Percentiles rank a stretch among this genome's conserved stretches.
phyloP scores from a whole-genome alignment of 2,329 filamentous ascomycete genomes.

The Tolypocladium tropicale region DNA sequence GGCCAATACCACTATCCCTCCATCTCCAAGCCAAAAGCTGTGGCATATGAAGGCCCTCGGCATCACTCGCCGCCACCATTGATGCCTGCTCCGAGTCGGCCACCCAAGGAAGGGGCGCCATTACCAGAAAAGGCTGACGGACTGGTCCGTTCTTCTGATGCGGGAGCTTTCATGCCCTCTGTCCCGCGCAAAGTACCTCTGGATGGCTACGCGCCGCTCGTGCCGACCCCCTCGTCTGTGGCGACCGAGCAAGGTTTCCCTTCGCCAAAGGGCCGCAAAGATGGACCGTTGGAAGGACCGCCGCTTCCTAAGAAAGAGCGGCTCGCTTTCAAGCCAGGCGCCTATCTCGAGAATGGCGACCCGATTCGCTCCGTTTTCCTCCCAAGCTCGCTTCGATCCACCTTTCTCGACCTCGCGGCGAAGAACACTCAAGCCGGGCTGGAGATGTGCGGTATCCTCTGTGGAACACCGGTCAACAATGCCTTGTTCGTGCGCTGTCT shows the following conservation, averaged over 20 bases:
- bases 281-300: constrained; percentile 7
- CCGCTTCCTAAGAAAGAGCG: constrained; percentile 37
- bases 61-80: constrained; percentile 8
- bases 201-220: constrained; percentile 11
- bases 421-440: constrained; percentile 72
- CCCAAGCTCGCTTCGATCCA: constrained; percentile 59
- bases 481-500: constrained; percentile 84
- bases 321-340: constrained; percentile 63
- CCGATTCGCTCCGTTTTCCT: constrained; percentile 84
- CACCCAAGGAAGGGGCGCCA: constrained; percentile 17
- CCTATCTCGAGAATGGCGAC: constrained; percentile 81
- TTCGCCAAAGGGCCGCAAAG: constrained; percentile 17
- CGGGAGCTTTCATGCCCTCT: constrained; percentile 6
- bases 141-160: background rate
- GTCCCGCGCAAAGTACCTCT: constrained; percentile 19
- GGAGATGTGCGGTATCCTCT: constrained; percentile 92
- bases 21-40: constrained; percentile 39
- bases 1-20: constrained; percentile 45
- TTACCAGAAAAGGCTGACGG: constrained; percentile 1
- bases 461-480: constrained; percentile 83
- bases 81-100: constrained; percentile 20
- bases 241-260: constrained; percentile 10
- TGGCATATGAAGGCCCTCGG: constrained; percentile 27
- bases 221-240: constrained; percentile 7
- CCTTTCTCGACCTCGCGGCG: constrained; percentile 65